Base-by-base conservation (phyloP, 345 rosid genomes). In the Eucalyptus pumila region DNA sequence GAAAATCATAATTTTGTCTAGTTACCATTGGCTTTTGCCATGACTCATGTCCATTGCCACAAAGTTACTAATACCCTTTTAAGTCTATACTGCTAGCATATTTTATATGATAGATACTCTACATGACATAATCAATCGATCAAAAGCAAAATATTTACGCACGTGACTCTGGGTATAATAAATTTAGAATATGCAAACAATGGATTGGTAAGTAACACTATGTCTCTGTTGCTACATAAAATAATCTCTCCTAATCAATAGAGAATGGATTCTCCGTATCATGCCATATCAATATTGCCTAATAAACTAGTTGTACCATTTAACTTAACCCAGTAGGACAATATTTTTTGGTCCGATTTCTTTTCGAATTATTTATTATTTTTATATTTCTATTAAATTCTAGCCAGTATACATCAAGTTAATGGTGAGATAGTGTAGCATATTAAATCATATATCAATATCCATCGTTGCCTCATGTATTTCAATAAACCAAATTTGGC, bases 51-150 rank as follows among this genome's bases (percentile, higher is more conserved):
- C 1, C 4, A 3, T n/a, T 15, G 80, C 40, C 40, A 32, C 3
- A 3, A 2, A 67, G 80, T 67, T 32, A n/a, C 23, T 4, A 15
- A 67, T 32, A 5, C 23, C 21, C 10, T 32, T 67, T 67, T 32
- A 5, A 16, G 42, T 67, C 11, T 32, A 4, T 8, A 32, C 0
- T 1, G 10, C 0, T 8, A 0, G 6, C 23, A 8, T 32, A 17
- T 67, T 65, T 67, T 11, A 16, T 2, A 34, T 15, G 17, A 32
- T 1, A 2, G 0, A 67, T 67, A n/a, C 6, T 15, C 4, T 14
- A 15, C 9, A 5, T 1, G 42, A 32, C 3, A 0, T 67, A 4
- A 15, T 19, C 40, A 16, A 3, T 4, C 0, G 6, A 5, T 67
- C 23, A 67, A 69, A 32, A 17, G 24, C 2, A 0, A 69, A 34